phyloP scores from a whole-genome alignment of 2,329 filamentous ascomycete species.

The Aschersonia sp. region DNA sequence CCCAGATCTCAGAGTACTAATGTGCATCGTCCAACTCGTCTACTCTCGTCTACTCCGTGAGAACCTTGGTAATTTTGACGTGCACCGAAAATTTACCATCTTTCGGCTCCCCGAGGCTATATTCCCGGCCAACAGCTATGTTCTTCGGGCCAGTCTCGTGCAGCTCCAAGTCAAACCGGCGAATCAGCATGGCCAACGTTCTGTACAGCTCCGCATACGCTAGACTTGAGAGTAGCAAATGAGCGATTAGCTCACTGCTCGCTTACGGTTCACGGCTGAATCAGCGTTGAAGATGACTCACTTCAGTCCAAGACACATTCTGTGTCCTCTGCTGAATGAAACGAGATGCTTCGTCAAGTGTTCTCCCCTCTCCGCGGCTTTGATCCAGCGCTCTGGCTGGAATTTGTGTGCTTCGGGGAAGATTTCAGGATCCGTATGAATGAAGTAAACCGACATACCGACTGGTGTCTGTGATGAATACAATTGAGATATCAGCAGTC shows the following conservation, averaged over 20 bases:
- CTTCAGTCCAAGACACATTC: not conserved
- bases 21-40: no score
- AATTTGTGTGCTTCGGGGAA: constrained; percentile 2
- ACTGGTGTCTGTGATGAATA: not conserved
- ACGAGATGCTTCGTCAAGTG: not conserved
- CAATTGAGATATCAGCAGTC: not conserved
- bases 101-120: no score
- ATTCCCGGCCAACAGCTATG: no score
- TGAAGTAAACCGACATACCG: not conserved
- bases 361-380: not conserved
- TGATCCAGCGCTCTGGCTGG: constrained; percentile 3
- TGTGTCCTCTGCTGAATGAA: not conserved
- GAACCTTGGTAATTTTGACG: no score
- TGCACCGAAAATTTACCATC: no score
- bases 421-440: constrained; percentile 1
- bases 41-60: no score
- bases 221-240: not conserved
- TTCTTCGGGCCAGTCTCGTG: no score
- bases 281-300: not conserved
- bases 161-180: no score
- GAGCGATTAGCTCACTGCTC: not conserved
- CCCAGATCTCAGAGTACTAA: no score
- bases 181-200: not conserved
- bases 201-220: not conserved
- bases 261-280: not conserved